Evolutionary conservation across 192 early-diverging fungal genomes (phyloP).

Genomic region (Helicostylum pulchrum): DNA sequence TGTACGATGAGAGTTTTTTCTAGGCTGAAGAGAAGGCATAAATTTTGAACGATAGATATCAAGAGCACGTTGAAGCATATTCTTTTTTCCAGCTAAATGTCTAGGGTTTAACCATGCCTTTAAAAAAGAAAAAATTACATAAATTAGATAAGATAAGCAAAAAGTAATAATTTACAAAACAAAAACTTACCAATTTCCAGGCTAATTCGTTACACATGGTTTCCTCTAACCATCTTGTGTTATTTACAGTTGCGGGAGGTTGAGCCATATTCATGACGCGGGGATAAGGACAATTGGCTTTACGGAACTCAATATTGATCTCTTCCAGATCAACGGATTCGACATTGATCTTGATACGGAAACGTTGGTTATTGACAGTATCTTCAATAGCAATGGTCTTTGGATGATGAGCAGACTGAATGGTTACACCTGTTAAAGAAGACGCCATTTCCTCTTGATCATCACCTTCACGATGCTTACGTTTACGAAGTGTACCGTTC

Average conservation of each 20-base stretch:
- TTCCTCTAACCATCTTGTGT: conserved; percentile 23
- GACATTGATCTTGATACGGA: conserved; percentile 26
- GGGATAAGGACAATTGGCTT: conserved; percentile 28
- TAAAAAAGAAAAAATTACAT: neutral
- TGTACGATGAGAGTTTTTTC: conserved; percentile 19
- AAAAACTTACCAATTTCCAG: conserved; percentile 34
- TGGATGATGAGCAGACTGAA: conserved; percentile 19
- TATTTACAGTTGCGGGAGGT: neutral
- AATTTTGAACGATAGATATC: conserved; percentile 35
- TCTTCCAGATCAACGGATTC: conserved; percentile 29
- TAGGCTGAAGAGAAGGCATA: conserved; percentile 15
- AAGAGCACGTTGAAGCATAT: conserved; percentile 32
- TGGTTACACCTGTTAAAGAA: neutral
- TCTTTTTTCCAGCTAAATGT: conserved; percentile 32
- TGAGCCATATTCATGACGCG: conserved; percentile 13
- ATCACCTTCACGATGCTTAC: conserved; percentile 35
- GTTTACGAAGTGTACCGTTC: conserved; percentile 52
- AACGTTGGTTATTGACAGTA: conserved; percentile 5
- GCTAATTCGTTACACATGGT: conserved; percentile 27
- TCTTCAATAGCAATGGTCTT: conserved; percentile 28
- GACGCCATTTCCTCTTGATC: neutral
- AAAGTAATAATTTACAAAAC: too few relatives aligned
- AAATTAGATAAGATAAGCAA: neutral
- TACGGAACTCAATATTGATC: conserved; percentile 25
- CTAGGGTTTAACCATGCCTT: conserved; percentile 22